Base-by-base conservation (phyloP, 176 grass and related monocot genomes). In the Oryza punctata region DNA sequence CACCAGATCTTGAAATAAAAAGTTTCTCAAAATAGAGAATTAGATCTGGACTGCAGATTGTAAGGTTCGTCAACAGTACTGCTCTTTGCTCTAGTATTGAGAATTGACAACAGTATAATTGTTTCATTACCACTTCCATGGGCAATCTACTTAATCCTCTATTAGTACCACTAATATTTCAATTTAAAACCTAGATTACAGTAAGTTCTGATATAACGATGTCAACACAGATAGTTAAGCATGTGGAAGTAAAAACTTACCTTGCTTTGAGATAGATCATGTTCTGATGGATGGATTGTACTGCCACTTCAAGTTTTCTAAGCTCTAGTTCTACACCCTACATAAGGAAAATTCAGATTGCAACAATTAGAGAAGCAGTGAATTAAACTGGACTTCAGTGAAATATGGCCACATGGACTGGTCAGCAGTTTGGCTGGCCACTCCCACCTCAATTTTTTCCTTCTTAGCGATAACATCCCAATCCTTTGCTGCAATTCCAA, bases 381-480 rank as follows among this genome's bases (percentile, higher is more conserved):
- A 50, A 88, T 43, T 63, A 69, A 54, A 78, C 67, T 69, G 43
- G 69, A 83, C 47, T 27, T 49, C 28, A 67, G 9, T 46, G 23
- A 49, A 63, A 87, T 63, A 50, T 63, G 40, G 30, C 11, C 8
- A 21, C 63, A 50, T 63, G 40, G 32, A 76, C 47, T 25, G 35
- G 10, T 40, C 23, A 19, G 45, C 47, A 26, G 44, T 50, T 76
- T 64, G 19, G 61, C 28, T 84, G 65, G 7, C 19, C 9, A 13
- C n/a, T 57, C 68, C 27, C 30, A 94, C 96, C 93, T 98, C 85
- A 75, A 99, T 85, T 78, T 99, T 99, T 80, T 99, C 91, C 69
- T 99, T 98, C 67, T 86, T 93, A 85, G 91, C 96, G 40, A 99
- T 89, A 65, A 89, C 85, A 84, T 94, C 96, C 91, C 93, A 96